Evolutionary conservation across 768 basidiomycete species (phyloP).

Genomic region (Kwoniella heveanensis): DNA sequence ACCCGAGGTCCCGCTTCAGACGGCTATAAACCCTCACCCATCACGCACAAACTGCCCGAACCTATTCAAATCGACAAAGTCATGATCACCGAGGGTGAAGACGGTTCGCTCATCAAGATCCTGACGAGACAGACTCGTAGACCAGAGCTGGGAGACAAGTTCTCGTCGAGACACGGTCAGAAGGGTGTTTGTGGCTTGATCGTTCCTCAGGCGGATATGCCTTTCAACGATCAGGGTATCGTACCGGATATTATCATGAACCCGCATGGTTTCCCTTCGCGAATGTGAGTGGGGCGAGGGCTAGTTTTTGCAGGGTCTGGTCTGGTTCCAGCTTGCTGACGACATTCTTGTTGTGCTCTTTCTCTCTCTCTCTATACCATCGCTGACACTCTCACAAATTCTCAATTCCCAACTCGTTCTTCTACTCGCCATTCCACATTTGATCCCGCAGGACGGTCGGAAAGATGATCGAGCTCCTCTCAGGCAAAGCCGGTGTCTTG

Average conservation of each 20-base stretch:
- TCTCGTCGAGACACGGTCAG: slow-evolving; percentile 95
- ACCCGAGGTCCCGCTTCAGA: slow-evolving; percentile 58
- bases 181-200: slow-evolving; percentile 99
- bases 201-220: slow-evolving; percentile 98
- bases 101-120: slow-evolving; percentile 95
- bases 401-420: no score
- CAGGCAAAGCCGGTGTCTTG: slow-evolving; percentile 94
- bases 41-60: slow-evolving; percentile 91
- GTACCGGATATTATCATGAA: slow-evolving; percentile 99
- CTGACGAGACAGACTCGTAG: slow-evolving; percentile 93
- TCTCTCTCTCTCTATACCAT: no score
- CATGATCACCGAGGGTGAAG: slow-evolving; percentile 94
- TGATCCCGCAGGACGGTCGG: slow-evolving; percentile 87
- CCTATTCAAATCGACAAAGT: slow-evolving; percentile 96
- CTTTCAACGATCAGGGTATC: slow-evolving; percentile 97
- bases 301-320: no score
- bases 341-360: no score
- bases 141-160: slow-evolving; percentile 97
- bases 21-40: slow-evolving; percentile 81
- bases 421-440: no score
- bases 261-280: slow-evolving; percentile 97
- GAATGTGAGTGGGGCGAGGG: slow-evolving; percentile 58
- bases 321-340: no score
- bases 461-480: slow-evolving; percentile 97
- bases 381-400: no score